phyloP scores from a whole-genome alignment of 495 filamentous ascomycete species.

The Rusavskia elegans region DNA sequence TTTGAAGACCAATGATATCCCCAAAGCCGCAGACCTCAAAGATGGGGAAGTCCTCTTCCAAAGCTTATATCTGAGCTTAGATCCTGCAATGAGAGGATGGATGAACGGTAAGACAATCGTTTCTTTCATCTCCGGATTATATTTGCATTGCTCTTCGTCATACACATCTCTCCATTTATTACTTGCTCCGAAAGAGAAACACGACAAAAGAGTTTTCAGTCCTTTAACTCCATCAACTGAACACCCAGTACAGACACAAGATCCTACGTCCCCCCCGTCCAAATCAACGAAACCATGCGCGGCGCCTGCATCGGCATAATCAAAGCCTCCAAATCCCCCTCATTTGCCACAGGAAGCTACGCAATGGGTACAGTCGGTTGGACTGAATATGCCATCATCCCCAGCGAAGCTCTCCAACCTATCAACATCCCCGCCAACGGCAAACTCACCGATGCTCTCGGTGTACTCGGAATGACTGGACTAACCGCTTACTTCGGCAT shows the following conservation, averaged over 20 bases:
- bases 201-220: neutral
- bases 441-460: constrained; percentile 40
- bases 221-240: neutral
- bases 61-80: constrained; percentile 54
- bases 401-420: constrained; percentile 26
- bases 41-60: constrained; percentile 50
- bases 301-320: constrained; percentile 40
- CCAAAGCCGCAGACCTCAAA: constrained; percentile 9
- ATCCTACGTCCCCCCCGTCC: constrained; percentile 52
- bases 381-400: constrained; percentile 43
- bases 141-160: neutral
- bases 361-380: constrained; percentile 38
- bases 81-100: constrained; percentile 73
- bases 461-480: constrained; percentile 41
- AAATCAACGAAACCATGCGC: constrained; percentile 52
- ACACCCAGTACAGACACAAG: constrained; percentile 24
- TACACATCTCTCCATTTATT: neutral
- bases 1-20: neutral
- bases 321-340: constrained; percentile 23
- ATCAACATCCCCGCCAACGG: constrained; percentile 30
- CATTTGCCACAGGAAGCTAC: constrained; percentile 35
- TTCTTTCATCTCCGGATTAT: neutral
- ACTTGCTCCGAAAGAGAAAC: neutral
- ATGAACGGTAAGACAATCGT: constrained; percentile 22
- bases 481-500: constrained; percentile 57